Evolutionary conservation across 2,329 filamentous ascomycete genomes (phyloP), one percentile per base, ranked within the genome.

Genomic region (Chaetomiaceae sp.): DNA sequence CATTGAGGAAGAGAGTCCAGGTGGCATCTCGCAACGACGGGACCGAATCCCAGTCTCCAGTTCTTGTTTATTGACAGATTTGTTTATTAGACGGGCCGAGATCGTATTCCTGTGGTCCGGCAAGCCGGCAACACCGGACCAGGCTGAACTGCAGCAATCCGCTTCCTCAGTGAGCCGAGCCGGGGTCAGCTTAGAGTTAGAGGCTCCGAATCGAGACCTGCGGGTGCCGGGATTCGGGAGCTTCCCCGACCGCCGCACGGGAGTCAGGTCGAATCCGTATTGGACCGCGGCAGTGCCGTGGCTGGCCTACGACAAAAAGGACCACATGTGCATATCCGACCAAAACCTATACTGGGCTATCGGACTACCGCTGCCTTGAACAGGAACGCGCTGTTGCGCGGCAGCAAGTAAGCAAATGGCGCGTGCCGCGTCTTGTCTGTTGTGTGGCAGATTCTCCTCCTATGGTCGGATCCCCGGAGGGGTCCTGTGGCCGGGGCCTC

Each of bases 361-460:
- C 23, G n/a, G 36, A 51, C 49, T 51, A 13, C 23, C 29, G 41
- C 23, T 49, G 47, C 42, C 52, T 43, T 49, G 40, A 41, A 33
- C 5, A 27, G 36, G 34, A 44, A 37, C 25, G 27, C 14, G 23
- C n/a, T 20, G 27, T 40, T 34, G 47, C 29, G 37, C 21, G 21
- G 43, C 27, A 51, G 37, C 34, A 53, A 25, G 51, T 33, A 34
- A 21, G 23, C 23, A 44, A 48, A 52, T 18, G 45, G 40, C 48
- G 40, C 30, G n/a, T n/a, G n/a, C n/a, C 5, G 46, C 6, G 20
- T 52, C 30, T 16, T 23, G 33, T 13, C 20, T 48, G 52, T 44
- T 18, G 48, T 48, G 51, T 58, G 55, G 48, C 48, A 47, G 41
- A 16, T 25, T 43, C 29, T 54, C 23, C 36, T 52, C 55, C 40